phyloP scores from a whole-genome alignment of 2,329 filamentous ascomycete species.

The Cordyceps tenuipes region DNA sequence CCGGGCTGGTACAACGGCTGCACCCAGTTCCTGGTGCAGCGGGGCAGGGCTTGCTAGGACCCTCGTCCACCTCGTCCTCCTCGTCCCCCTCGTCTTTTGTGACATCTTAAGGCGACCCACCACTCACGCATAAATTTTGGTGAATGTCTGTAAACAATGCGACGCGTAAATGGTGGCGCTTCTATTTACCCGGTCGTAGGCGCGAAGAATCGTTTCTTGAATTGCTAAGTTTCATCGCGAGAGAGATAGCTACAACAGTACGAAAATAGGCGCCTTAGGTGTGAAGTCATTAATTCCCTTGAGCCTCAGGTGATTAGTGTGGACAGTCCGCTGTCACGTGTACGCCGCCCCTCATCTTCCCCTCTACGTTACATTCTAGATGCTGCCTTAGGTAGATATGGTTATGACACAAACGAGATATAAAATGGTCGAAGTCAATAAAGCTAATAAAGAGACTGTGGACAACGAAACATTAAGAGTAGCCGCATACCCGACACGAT shows the following conservation, averaged over 20 bases:
- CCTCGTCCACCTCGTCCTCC: too few relatives aligned
- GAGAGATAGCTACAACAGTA: not conserved
- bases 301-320: not conserved
- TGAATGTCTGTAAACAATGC: not conserved
- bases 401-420: not conserved
- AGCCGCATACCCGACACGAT: not conserved
- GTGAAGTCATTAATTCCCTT: not conserved
- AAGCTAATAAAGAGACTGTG: not conserved
- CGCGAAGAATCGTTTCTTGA: not conserved
- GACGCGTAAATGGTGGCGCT: not conserved
- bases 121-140: not conserved
- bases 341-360: not conserved
- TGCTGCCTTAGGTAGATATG: not conserved
- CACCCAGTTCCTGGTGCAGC: too few relatives aligned
- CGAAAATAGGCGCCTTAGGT: not conserved
- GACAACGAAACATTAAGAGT: not conserved
- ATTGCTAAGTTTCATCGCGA: not conserved
- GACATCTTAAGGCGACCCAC: not conserved
- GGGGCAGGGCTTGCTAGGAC: too few relatives aligned
- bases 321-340: not conserved
- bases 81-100: too few relatives aligned
- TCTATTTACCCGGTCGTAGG: not conserved
- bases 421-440: not conserved
- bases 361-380: not conserved
- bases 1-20: too few relatives aligned